These are phyloP conservation scores for Lipomyces japonicus DNA, from an alignment of 805 yeast species.

Conservation along the genomic window DNA sequence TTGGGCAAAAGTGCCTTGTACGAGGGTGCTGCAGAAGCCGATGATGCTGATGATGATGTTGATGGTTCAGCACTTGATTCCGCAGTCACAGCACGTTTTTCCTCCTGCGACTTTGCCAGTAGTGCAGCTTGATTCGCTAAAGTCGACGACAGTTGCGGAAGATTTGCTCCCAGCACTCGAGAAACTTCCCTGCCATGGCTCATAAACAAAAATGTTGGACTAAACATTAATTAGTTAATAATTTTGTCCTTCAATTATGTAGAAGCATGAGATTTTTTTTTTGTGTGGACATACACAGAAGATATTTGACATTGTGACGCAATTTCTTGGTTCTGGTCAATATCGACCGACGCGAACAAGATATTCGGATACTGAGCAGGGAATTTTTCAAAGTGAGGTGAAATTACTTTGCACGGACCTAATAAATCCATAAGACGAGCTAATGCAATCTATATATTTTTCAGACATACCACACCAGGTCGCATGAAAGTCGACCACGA, in stretches of 20 bases:
- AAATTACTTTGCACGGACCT: slow-evolving; percentile 20
- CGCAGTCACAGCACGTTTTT: too few relatives aligned
- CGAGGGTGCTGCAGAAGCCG: slow-evolving; percentile 3
- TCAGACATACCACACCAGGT: slow-evolving; percentile 18
- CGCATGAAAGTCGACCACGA: slow-evolving; percentile 19
- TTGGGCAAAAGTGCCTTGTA: slow-evolving; percentile 10
- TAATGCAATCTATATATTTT: too few relatives aligned
- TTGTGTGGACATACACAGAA: slow-evolving; percentile 19
- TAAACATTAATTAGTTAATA: not conserved
- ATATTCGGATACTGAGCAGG: slow-evolving; percentile 9
- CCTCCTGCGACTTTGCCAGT: not conserved
- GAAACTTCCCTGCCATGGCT: slow-evolving; percentile 9
- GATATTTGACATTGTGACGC: slow-evolving; percentile 7
- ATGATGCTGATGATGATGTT: not conserved
- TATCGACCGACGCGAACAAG: slow-evolving; percentile 16
- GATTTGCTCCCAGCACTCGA: slow-evolving; percentile 19
- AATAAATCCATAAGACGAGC: not conserved
- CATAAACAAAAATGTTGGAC: slow-evolving; percentile 15
- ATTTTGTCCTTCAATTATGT: not conserved
- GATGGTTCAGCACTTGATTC: not conserved
- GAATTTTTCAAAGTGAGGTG: slow-evolving; percentile 12
- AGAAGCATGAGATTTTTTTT: not conserved
- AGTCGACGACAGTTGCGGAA: slow-evolving; percentile 3
- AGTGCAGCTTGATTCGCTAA: slow-evolving; percentile 1
- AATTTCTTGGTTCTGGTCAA: slow-evolving; percentile 11